Evolutionary conservation across 495 filamentous ascomycete genomes (phyloP), one percentile per base, ranked within the genome.

Genomic region (Podospora sp.): DNA sequence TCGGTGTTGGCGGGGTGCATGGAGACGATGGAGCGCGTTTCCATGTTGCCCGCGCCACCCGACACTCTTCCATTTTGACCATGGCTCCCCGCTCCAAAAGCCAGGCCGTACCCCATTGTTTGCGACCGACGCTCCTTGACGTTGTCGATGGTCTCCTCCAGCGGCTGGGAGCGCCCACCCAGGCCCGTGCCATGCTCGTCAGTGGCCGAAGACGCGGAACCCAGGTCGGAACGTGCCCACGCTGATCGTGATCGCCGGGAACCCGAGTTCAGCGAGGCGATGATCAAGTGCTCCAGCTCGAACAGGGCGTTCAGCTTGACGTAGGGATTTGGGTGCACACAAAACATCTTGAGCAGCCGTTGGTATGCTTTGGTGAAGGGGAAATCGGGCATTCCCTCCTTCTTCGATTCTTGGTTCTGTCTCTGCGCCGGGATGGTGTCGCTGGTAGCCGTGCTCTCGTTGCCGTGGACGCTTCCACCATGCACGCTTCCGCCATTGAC

Each of bases 311-410:
- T 89, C 20, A 97, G 86, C 74, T 97, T 97, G 58, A 88, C 85
- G 70, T 89, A 92, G 0, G 94, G 94, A 71, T 96, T 96, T 2
- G 92, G 91, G 73, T 95, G 92, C 4, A 92, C 91, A 20, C 93
- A 95, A 71, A 97, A 97, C 73, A 92, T 93, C 60, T 89, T 87
- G 22, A 97, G 81, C 0, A 97, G 85, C 25, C 88, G 89, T 70
- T 88, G 87, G 78, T 94, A 97, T 6, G 92, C 90, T 55, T 86
- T 83, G 50, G 82, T 80, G 67, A 93, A 94, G 0, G 90, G 88
- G 72, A 94, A 94, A 21, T 84, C 85, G 14, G 83, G 75, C 11
- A 83, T 75, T 2, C 78, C 71, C 8, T 81, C 76, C 63, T 80
- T 81, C 59, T 71, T 72, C n/a, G 75, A 65, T 22, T 77, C 72